Evolutionary conservation across 495 filamentous ascomycete species (phyloP).

Genomic region (Elasticomyces elasticus): DNA sequence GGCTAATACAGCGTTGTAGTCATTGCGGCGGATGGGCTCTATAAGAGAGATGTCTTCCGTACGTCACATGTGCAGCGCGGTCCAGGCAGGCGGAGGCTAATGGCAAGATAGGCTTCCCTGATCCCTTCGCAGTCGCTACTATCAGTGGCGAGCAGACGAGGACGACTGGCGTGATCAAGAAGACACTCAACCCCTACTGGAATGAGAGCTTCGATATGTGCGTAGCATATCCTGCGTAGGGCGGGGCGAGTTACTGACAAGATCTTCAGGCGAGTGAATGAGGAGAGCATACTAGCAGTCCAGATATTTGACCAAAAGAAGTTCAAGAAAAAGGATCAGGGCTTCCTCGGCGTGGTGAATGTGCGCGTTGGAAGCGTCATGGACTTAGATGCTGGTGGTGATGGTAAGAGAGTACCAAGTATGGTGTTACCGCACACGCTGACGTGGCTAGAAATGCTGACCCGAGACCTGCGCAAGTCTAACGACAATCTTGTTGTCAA

Average conservation of each 20-base stretch:
- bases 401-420: slow-evolving; percentile 55
- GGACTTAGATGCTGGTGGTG: slow-evolving; percentile 76
- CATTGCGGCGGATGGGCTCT: slow-evolving; percentile 95
- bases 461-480: slow-evolving; percentile 94
- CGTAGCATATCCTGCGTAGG: slow-evolving; percentile 21
- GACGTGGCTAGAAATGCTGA: slow-evolving; percentile 69
- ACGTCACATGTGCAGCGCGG: slow-evolving; percentile 30
- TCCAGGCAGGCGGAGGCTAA: slow-evolving; percentile 4
- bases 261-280: slow-evolving; percentile 59
- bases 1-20: slow-evolving; percentile 49
- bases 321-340: slow-evolving; percentile 99
- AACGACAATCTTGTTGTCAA: slow-evolving; percentile 97
- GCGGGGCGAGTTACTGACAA: neutral
- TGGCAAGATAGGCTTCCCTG: slow-evolving; percentile 66
- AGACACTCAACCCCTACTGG: slow-evolving; percentile 97
- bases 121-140: slow-evolving; percentile 95
- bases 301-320: slow-evolving; percentile 99
- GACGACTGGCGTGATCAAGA: slow-evolving; percentile 90
- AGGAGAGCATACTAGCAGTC: slow-evolving; percentile 91
- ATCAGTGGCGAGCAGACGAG: slow-evolving; percentile 93
- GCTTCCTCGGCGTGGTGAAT: slow-evolving; percentile 95
- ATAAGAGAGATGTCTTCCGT: slow-evolving; percentile 99
- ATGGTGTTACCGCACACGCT: neutral
- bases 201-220: slow-evolving; percentile 98
- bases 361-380: slow-evolving; percentile 88